Conservation (phyloP, 345 rosid species). For the Eucalyptus viminalis region DNA sequence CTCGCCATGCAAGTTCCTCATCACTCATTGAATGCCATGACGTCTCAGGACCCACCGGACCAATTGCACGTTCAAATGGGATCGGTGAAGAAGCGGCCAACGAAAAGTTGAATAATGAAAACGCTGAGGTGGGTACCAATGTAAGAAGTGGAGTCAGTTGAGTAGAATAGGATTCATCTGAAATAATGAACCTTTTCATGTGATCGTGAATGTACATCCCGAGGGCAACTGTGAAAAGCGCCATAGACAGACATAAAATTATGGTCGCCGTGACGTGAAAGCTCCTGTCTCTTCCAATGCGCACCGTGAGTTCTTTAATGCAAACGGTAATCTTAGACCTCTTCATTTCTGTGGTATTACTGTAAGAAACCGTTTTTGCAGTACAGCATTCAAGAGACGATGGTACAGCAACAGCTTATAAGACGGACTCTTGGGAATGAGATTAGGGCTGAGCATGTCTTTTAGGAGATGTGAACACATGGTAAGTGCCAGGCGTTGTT, state of each 20-base stretch:
- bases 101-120: not conserved
- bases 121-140: not conserved
- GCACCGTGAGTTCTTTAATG: not conserved
- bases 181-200: not conserved
- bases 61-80: not conserved
- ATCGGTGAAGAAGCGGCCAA: not conserved
- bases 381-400: not conserved
- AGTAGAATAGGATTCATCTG: not conserved
- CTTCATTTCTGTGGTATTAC: not conserved
- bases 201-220: not conserved
- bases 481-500: not conserved
- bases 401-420: not conserved
- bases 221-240: not conserved
- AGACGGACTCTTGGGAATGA: not conserved
- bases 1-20: constrained; percentile 53
- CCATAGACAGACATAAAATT: constrained; percentile 2
- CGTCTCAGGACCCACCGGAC: not conserved
- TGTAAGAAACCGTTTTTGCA: not conserved
- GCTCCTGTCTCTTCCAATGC: not conserved
- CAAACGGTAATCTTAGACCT: not conserved
- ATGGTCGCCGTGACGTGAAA: not conserved
- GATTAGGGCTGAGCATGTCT: not conserved
- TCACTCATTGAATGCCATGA: constrained; percentile 22
- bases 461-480: not conserved
- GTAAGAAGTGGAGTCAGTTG: not conserved